phyloP scores from a whole-genome alignment of 805 yeast genomes.

The Saccharomycopsis javanensis region DNA sequence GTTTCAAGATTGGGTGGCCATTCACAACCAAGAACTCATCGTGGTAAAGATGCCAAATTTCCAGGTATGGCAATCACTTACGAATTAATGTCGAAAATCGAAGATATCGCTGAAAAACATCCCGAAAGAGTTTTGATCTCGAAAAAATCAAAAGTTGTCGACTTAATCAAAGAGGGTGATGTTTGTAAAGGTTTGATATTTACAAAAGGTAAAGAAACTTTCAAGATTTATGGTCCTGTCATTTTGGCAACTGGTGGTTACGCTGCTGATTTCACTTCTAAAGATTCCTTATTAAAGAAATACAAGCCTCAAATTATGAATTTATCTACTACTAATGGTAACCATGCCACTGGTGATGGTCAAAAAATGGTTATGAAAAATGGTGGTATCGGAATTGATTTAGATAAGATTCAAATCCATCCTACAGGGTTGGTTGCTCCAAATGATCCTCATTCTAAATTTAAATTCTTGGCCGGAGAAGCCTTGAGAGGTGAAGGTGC shows the following conservation, averaged over 20 bases:
- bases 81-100: constrained; percentile 40
- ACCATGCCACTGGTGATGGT: constrained; percentile 56
- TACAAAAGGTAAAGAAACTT: constrained; percentile 11
- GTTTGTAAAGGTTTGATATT: constrained; percentile 20
- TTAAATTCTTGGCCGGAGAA: constrained; percentile 54
- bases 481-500: constrained; percentile 63
- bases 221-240: constrained; percentile 39
- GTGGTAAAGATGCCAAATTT: constrained; percentile 57
- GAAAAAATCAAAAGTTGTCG: constrained; percentile 35
- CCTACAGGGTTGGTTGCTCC: constrained; percentile 58
- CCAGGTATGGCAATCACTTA: constrained; percentile 62
- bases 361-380: constrained; percentile 43
- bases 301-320: constrained; percentile 49
- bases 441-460: constrained; percentile 38
- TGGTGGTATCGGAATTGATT: constrained; percentile 47
- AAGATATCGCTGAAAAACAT: constrained; percentile 34
- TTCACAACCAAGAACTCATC: constrained; percentile 69
- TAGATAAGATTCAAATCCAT: constrained; percentile 59
- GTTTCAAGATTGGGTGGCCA: constrained; percentile 81
- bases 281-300: constrained; percentile 40
- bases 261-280: constrained; percentile 49
- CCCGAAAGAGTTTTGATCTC: constrained; percentile 34
- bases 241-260: constrained; percentile 58
- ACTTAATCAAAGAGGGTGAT: constrained; percentile 29
- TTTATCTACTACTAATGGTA: constrained; percentile 52